Conservation (phyloP, 495 filamentous ascomycete species). For the Hypoxylon rickii region DNA sequence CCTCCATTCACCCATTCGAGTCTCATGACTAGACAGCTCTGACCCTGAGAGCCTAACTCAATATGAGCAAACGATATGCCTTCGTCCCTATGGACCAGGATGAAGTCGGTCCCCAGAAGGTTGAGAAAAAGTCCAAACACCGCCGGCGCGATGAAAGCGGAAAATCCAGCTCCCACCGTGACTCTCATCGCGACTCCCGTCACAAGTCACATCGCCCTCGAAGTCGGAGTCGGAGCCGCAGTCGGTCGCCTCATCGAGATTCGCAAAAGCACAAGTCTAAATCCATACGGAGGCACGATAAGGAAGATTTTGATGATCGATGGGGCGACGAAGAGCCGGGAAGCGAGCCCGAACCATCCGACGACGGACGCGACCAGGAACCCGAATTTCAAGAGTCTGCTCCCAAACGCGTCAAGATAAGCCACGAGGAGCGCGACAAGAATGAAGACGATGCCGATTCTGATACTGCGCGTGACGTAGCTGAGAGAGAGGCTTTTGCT, state of each 20-base stretch:
- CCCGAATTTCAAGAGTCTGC: conserved; percentile 62
- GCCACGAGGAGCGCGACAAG: conserved; percentile 56
- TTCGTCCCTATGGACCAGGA: conserved; percentile 85
- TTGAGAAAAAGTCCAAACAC: conserved; percentile 59
- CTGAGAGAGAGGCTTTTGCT: conserved; percentile 75
- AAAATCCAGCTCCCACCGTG: conserved; percentile 27
- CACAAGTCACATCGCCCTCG: too few relatives aligned
- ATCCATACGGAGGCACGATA: conserved; percentile 44
- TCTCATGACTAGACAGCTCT: neutral
- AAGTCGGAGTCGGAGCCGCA: conserved; percentile 34
- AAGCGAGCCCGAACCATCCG: conserved; percentile 54
- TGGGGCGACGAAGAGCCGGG: conserved; percentile 78
- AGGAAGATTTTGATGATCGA: conserved; percentile 68
- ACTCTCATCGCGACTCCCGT: conserved; percentile 28
- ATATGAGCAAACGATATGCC: conserved; percentile 72
- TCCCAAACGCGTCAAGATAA: conserved; percentile 53
- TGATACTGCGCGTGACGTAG: conserved; percentile 66
- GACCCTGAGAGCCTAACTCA: neutral
- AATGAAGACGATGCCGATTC: conserved; percentile 56
- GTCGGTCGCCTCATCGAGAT: conserved; percentile 46
- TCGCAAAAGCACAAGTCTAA: conserved; percentile 57
- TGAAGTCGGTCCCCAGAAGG: conserved; percentile 55
- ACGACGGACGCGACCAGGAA: conserved; percentile 43
- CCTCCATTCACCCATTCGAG: neutral
- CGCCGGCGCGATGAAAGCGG: conserved; percentile 37